Base-by-base conservation (phyloP, 2,329 filamentous ascomycete genomes). In the Escovopsis sp. region DNA sequence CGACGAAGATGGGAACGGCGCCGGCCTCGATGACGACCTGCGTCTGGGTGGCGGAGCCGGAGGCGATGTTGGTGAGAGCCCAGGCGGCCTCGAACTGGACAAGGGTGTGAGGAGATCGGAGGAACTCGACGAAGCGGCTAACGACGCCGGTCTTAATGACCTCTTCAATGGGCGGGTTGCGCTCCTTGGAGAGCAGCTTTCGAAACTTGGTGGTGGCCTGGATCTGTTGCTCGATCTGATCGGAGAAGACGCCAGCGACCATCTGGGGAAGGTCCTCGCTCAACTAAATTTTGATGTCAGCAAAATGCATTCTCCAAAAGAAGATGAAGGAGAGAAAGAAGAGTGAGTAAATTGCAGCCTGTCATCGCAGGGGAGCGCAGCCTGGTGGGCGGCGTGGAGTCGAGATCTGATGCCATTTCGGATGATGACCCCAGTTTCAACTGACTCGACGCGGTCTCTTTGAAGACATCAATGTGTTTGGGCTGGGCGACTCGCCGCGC, bases 81-180 rank as follows among this genome's bases (percentile, higher is more conserved):
- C 90, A 98, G 30, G 90, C 90, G 52, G 90, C 90, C 70, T 98
- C 90, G 56, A 98, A 98, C 63, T 98, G 90, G 38, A 98, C 90
- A 33, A 98, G 74, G 25, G 90, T 96, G 63, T 98, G 90, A 45
- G 90, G 90, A 37, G 90, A 98, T 56, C 85, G 83, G 41, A 98
- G 79, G 63, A 98, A 98, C 62, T 94, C 86, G 61, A 98, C 90
- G 54, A 98, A 98, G 55, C 90, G 82, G 67, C 77, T 80, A 47
- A 98, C 90, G 45, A 98, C 90, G 53, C 90, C 90, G 40, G 90
- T 96, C 72, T 96, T 93, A 63, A 98, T 98, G 48, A 98, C 90
- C 57, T 92, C 86, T 67, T 98, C 90, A 57, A 98, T 98, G 31
- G 90, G 90, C 32, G 90, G 90, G 67, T 98, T 98, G 55, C 90